Percentiles rank a stretch among this genome's conserved stretches.
phyloP scores from a whole-genome alignment of 495 filamentous ascomycete species.

The Penicillium coprophilum region DNA sequence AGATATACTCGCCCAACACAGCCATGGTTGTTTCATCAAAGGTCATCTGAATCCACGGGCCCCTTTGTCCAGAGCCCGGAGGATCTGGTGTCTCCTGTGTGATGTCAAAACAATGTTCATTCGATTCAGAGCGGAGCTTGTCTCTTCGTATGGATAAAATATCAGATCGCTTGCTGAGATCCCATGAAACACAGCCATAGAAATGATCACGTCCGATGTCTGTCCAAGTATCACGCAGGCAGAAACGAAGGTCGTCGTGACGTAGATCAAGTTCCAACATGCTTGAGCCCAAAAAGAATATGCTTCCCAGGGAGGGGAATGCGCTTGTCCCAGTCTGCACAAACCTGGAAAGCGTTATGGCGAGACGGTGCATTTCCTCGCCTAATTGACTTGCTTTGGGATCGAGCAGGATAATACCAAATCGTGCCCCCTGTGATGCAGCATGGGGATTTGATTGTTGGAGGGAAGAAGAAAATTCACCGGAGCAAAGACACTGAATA shows the following conservation, averaged over 20 bases:
- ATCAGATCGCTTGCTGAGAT: neutral
- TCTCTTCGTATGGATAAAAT: neutral
- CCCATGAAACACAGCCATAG: slow-evolving; percentile 39
- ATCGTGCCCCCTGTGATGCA: slow-evolving; percentile 10
- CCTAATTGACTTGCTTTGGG: slow-evolving; percentile 20
- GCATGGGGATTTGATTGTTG: slow-evolving; percentile 29
- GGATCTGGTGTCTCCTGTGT: no score
- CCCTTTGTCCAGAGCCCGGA: neutral
- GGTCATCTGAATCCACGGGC: slow-evolving; percentile 4
- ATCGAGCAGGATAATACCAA: slow-evolving; percentile 29
- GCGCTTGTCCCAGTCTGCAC: slow-evolving; percentile 2
- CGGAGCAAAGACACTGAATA: slow-evolving; percentile 18
- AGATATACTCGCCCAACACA: slow-evolving; percentile 28
- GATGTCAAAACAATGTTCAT: neutral
- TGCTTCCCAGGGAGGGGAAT: slow-evolving; percentile 22
- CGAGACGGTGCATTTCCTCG: slow-evolving; percentile 26
- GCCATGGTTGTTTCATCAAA: slow-evolving; percentile 25
- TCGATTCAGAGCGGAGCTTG: neutral
- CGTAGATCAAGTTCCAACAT: slow-evolving; percentile 22
- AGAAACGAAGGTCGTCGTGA: slow-evolving; percentile 24
- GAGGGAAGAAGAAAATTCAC: slow-evolving; percentile 4
- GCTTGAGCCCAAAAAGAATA: slow-evolving; percentile 37
- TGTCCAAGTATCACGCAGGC: slow-evolving; percentile 34
- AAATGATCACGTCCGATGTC: slow-evolving; percentile 31
- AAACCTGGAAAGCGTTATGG: slow-evolving; percentile 14